Evolutionary conservation across 2,329 filamentous ascomycete species (phyloP), one percentile per base, ranked within the genome.

Genomic region (Cercospora zeae-maydis): DNA sequence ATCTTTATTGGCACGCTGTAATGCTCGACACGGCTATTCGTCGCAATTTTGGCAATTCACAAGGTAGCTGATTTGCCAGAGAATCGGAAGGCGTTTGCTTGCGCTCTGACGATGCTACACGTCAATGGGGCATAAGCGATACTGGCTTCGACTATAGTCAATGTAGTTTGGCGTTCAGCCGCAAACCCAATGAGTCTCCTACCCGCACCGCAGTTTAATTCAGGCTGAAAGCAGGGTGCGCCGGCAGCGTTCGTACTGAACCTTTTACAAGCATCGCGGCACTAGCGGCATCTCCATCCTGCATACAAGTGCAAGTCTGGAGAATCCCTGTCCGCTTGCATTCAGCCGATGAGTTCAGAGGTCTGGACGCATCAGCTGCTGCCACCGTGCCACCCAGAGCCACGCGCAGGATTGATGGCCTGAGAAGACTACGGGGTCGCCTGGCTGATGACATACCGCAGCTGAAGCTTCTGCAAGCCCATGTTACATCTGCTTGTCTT

Each of bases 321-420:
- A 59, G 61, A 61, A 61, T 21, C 59, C 59, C 24, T 56, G 59
- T 37, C 7, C 59, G 37, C 54, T 45, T 30, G 33, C 37, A 62
- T 62, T 62, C 60, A 62, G 60, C 60, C 60, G 60, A 51, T 9
- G 31, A 47, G 49, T 33, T 53, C 30, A 13, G 27, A 53, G 49
- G 14, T 53, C 49, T 53, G 9, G 27, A 19, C 14, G 49, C 49
- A 53, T 53, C 31, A 53, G 14, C 30, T 53, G 31, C 49, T 53
- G 49, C 49, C 30, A 34, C 31, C 49, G 31, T 53, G 49, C 14
- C 49, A 31, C n/a, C 39, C 34, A 24, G 8, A 58, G 49, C 27
- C 9, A 34, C 30, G 31, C 55, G 49, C 19, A 34, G 33, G 33
- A 47, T 19, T 16, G n/a, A 27, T 31, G 24, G 30, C 19, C 47